phyloP scores from a whole-genome alignment of 331 rosid genomes.

The Pyrus hybrid region DNA sequence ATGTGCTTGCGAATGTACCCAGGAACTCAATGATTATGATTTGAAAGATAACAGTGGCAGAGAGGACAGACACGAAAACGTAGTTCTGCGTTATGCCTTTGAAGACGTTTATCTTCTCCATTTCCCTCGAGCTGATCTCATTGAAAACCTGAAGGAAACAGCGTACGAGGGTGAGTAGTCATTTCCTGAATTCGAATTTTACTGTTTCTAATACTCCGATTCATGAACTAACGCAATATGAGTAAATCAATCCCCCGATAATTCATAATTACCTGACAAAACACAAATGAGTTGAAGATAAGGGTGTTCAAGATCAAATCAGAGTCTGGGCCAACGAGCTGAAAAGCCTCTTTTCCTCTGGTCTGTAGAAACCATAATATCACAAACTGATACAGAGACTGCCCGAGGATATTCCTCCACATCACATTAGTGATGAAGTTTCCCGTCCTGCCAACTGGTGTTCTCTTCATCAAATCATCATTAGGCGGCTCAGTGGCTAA shows the following conservation, averaged over 20 bases:
- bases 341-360: constrained; percentile 65
- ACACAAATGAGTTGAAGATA: constrained; percentile 91
- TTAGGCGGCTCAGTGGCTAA: constrained; percentile 94
- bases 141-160: constrained; percentile 62
- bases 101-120: constrained; percentile 91
- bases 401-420: constrained; percentile 98
- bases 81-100: constrained; percentile 73
- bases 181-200: background rate
- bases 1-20: constrained; percentile 78
- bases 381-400: constrained; percentile 77
- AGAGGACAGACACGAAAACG: constrained; percentile 69
- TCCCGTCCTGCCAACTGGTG: constrained; percentile 95
- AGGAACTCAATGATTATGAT: constrained; percentile 66
- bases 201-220: background rate
- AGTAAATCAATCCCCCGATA: background rate
- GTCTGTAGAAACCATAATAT: constrained; percentile 87
- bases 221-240: background rate
- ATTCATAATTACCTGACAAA: constrained; percentile 69
- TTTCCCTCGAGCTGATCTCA: constrained; percentile 95
- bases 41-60: constrained; percentile 76
- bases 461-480: constrained; percentile 76
- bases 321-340: constrained; percentile 58
- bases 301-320: constrained; percentile 81
- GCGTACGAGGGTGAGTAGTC: background rate
- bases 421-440: constrained; percentile 86